These are phyloP conservation scores for Candida suzukii DNA, from an alignment of 805 yeast species.

Conservation along the genomic window DNA sequence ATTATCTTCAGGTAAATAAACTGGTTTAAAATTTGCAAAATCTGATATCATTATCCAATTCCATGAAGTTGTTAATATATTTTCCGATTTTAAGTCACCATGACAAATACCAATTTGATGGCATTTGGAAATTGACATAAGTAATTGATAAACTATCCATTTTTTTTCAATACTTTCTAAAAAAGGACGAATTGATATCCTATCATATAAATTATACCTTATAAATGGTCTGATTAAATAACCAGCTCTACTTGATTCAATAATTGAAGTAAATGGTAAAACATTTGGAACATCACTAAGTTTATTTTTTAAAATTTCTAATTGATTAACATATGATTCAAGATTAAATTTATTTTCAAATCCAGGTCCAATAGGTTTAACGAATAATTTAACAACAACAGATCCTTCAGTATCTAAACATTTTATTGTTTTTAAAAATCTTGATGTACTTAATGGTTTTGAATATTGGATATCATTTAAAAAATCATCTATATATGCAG, in stretches of 20 bases:
- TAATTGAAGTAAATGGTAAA: slow-evolving; percentile 61
- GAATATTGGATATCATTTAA: slow-evolving; percentile 69
- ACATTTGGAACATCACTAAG: slow-evolving; percentile 52
- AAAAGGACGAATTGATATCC: slow-evolving; percentile 83
- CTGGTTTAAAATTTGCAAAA: slow-evolving; percentile 82
- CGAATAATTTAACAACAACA: slow-evolving; percentile 71
- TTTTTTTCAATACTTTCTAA: slow-evolving; percentile 71
- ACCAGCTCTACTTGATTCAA: slow-evolving; percentile 90
- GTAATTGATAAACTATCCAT: slow-evolving; percentile 78
- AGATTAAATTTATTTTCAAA: slow-evolving; percentile 12
- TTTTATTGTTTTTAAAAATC: slow-evolving; percentile 80
- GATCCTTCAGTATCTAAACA: slow-evolving; percentile 71
- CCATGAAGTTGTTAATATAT: slow-evolving; percentile 80
- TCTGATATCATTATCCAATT: slow-evolving; percentile 81
- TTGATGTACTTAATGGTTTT: slow-evolving; percentile 67
- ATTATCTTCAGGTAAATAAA: slow-evolving; percentile 80
- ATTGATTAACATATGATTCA: slow-evolving; percentile 15
- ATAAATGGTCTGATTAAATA: slow-evolving; percentile 80
- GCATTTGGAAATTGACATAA: slow-evolving; percentile 54
- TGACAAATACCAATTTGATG: slow-evolving; percentile 63
- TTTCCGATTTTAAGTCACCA: slow-evolving; percentile 91
- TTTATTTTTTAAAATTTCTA: slow-evolving; percentile 28
- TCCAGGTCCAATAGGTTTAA: slow-evolving; percentile 47
- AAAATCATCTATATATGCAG: slow-evolving; percentile 82
- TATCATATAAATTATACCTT: slow-evolving; percentile 76